Percentiles rank a stretch among this genome's conserved stretches.
Conservation (phyloP, 78 protist genomes). For the Speleostelium caveatum region DNA sequence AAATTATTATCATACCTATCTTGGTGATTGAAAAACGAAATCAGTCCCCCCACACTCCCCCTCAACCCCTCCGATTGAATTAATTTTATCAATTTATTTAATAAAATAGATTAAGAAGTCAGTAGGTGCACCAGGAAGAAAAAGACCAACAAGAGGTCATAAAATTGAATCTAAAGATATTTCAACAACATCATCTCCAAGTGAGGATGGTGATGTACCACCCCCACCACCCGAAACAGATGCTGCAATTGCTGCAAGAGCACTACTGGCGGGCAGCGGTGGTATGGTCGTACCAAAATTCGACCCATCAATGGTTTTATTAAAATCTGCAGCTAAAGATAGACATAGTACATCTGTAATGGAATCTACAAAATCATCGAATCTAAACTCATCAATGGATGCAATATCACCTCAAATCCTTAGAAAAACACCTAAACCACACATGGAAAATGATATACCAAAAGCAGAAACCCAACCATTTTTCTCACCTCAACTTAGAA, state of each 20-base stretch:
- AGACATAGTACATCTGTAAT: slow-evolving; percentile 26
- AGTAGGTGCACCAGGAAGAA: slow-evolving; percentile 55
- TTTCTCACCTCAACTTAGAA: slow-evolving; percentile 1
- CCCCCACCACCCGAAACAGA: too few species aligned
- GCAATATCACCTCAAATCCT: slow-evolving; percentile 9
- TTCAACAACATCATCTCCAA: background rate
- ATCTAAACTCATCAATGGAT: background rate
- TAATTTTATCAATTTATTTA: background rate
- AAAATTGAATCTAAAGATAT: slow-evolving; percentile 41
- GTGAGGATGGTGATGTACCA: background rate
- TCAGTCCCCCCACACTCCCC: too few species aligned
- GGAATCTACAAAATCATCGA: background rate
- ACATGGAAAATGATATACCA: background rate
- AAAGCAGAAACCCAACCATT: background rate
- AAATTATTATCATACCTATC: too few species aligned
- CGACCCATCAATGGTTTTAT: slow-evolving; percentile 53
- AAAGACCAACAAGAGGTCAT: slow-evolving; percentile 69
- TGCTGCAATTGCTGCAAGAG: background rate
- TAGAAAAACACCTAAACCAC: slow-evolving; percentile 8
- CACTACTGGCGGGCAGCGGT: background rate
- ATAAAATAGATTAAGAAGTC: slow-evolving; percentile 45
- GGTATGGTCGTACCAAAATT: slow-evolving; percentile 64
- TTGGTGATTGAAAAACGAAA: too few species aligned
- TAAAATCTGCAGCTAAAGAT: slow-evolving; percentile 13
- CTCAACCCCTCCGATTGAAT: too few species aligned